Evolutionary conservation across 352 stramenopile genomes (phyloP).

Genomic region (Aphanomyces euteiches): DNA sequence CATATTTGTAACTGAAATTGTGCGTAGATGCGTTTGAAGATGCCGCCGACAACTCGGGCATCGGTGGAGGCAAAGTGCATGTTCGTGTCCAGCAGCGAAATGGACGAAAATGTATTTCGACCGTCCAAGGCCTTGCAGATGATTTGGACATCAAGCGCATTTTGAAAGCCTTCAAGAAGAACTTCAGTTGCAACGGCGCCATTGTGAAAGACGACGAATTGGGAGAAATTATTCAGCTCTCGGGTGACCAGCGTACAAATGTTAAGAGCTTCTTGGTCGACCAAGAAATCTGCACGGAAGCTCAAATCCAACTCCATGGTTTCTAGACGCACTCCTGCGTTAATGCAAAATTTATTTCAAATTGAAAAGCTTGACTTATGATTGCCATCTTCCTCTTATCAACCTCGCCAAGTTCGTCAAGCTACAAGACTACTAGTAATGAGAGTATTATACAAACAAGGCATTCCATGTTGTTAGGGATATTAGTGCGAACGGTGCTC

Average conservation of each 20-base stretch:
- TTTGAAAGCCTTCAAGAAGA: conserved; percentile 99
- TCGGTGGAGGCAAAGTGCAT: conserved; percentile 91
- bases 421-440: not conserved
- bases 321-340: conserved; percentile 77
- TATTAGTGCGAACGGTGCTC: conserved; percentile 23
- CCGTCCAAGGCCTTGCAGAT: conserved; percentile 95
- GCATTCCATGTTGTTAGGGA: not conserved
- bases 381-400: not conserved
- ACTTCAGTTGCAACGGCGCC: conserved; percentile 99
- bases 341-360: not conserved
- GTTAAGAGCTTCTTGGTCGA: conserved; percentile 98
- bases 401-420: not conserved
- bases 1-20: not conserved
- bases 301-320: conserved; percentile 96
- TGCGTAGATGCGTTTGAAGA: conserved; percentile 81
- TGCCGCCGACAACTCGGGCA: conserved; percentile 82
- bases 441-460: too few relatives aligned
- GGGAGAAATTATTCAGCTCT: conserved; percentile 99
- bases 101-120: conserved; percentile 99
- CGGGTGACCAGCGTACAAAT: conserved; percentile 98
- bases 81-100: conserved; percentile 99
- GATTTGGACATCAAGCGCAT: conserved; percentile 99
- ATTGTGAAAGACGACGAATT: conserved; percentile 98
- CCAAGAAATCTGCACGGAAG: conserved; percentile 97
- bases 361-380: conserved; percentile 5